Evolutionary conservation across 768 basidiomycete species (phyloP).

Genomic region (Mycena polygramma): DNA sequence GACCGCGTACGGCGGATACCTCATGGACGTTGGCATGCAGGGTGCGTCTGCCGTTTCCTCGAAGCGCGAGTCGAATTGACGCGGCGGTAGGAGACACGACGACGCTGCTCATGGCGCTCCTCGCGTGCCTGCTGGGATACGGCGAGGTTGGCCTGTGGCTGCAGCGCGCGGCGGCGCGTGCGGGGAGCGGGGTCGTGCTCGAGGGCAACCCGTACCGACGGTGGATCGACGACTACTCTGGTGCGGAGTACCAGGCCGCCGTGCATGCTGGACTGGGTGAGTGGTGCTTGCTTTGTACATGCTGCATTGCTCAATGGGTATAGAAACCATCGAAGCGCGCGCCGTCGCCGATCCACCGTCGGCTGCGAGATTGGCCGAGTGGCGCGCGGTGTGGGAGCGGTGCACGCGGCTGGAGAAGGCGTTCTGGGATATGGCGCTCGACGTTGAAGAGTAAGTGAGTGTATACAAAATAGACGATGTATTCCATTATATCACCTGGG

Average conservation of each 20-base stretch:
- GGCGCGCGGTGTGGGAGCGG: slow-evolving; percentile 79
- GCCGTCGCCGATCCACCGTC: slow-evolving; percentile 77
- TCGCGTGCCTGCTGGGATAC: slow-evolving; percentile 91
- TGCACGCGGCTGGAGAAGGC: slow-evolving; percentile 84
- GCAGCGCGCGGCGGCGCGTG: slow-evolving; percentile 62
- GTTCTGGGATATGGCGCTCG: slow-evolving; percentile 85
- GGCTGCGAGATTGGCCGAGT: slow-evolving; percentile 67
- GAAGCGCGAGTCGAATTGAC: background rate
- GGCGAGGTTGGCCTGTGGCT: slow-evolving; percentile 94
- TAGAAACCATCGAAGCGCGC: slow-evolving; percentile 81
- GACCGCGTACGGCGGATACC: slow-evolving; percentile 89
- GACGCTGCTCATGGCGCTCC: slow-evolving; percentile 83
- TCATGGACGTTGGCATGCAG: slow-evolving; percentile 82
- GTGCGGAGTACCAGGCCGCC: slow-evolving; percentile 76
- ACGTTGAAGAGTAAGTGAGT: slow-evolving; percentile 8
- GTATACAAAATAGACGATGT: background rate
- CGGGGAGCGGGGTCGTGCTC: slow-evolving; percentile 67
- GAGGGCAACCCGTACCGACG: slow-evolving; percentile 80
- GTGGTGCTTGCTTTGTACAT: slow-evolving; percentile 39
- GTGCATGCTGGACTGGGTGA: slow-evolving; percentile 81
- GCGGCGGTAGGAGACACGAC: slow-evolving; percentile 69
- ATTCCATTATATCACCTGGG: background rate
- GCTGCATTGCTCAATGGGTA: background rate
- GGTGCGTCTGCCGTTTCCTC: slow-evolving; percentile 51
- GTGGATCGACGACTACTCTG: slow-evolving; percentile 88